Percentiles rank a stretch among this genome's conserved stretches.
Conservation (phyloP, 768 basidiomycete genomes). For the Pisolithus sp. region DNA sequence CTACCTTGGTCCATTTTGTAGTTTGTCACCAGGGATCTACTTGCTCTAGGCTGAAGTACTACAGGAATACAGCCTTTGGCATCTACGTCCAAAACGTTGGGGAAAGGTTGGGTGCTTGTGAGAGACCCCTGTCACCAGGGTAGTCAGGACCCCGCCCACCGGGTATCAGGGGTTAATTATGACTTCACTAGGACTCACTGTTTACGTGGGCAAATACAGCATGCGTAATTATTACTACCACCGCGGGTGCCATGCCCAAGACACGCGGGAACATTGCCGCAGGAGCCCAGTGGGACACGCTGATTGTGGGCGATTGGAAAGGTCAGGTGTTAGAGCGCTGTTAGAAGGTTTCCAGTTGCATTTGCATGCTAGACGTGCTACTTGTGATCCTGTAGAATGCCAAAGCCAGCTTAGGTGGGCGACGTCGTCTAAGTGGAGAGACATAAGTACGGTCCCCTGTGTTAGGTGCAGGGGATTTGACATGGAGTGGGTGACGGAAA, state of each 20-base stretch:
- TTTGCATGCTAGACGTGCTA: too few species aligned
- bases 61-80: background rate
- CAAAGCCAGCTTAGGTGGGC: too few species aligned
- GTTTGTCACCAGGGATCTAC: background rate
- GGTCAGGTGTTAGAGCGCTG: conserved; percentile 25
- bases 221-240: too few species aligned
- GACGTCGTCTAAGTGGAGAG: too few species aligned
- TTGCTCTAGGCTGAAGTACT: background rate
- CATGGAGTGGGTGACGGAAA: too few species aligned
- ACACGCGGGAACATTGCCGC: too few species aligned
- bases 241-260: too few species aligned
- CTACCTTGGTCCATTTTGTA: conserved; percentile 23
- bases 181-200: background rate
- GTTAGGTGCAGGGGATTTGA: too few species aligned
- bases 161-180: background rate
- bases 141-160: conserved; percentile 16
- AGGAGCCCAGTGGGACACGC: background rate
- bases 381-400: too few species aligned
- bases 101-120: background rate
- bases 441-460: too few species aligned
- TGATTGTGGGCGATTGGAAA: background rate
- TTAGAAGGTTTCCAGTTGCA: background rate
- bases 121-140: conserved; percentile 13
- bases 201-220: too few species aligned
- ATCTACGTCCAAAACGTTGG: background rate